Evolutionary conservation across 2,329 filamentous ascomycete species (phyloP).

Genomic region (Trichoderma aggressivum): DNA sequence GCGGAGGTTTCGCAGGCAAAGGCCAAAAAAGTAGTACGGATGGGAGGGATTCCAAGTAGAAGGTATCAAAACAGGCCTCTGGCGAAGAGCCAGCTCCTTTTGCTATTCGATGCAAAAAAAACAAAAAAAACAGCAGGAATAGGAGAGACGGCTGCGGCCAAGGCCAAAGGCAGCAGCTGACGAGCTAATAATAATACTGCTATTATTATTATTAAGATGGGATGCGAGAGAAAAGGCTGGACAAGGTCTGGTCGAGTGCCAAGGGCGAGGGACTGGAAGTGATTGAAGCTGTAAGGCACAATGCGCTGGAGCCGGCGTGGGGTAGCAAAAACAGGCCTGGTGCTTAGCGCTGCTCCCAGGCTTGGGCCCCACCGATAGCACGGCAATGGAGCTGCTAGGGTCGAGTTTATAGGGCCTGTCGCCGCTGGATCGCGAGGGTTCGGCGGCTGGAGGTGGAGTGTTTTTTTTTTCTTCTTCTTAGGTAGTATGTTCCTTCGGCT

Average conservation of each 20-base stretch:
- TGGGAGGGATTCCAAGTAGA: not conserved
- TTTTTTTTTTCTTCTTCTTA: not conserved
- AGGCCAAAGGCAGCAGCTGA: not conserved
- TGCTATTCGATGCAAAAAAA: not conserved
- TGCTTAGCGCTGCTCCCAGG: conserved; percentile 15
- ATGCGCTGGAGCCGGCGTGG: conserved; percentile 17
- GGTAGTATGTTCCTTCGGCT: too few relatives aligned
- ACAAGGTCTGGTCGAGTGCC: not conserved
- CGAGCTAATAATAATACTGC: conserved; percentile 8
- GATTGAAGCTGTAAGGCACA: conserved; percentile 18
- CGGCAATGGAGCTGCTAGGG: conserved; percentile 16
- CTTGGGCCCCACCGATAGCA: conserved; percentile 12
- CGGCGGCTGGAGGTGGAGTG: conserved; percentile 11
- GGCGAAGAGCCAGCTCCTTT: conserved; percentile 20
- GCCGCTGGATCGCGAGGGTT: conserved; percentile 1
- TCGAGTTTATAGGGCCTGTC: conserved; percentile 10
- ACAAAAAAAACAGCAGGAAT: not conserved
- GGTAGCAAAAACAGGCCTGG: conserved; percentile 16
- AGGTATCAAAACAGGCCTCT: conserved; percentile 11
- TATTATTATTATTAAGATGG: not conserved
- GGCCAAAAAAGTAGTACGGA: too few relatives aligned
- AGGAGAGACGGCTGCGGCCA: not conserved
- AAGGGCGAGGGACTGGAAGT: not conserved
- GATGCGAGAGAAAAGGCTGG: conserved; percentile 9
- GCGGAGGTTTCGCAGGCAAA: not conserved